Conservation (phyloP, 148 eudicot genomes). For the Silene latifolia region DNA sequence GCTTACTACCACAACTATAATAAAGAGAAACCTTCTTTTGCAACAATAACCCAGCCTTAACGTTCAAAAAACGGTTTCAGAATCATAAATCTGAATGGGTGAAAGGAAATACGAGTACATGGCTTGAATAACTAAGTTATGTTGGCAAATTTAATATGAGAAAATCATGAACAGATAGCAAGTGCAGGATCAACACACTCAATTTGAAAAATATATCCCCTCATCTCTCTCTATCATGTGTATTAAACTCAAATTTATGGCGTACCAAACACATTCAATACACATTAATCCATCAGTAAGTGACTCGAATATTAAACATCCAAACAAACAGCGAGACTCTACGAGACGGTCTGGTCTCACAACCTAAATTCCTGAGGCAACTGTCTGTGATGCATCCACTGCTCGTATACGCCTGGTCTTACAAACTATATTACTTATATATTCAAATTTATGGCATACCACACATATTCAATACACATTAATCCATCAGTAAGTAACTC, state of each 20-base stretch:
- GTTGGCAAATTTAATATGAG: neutral
- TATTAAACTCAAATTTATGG: neutral
- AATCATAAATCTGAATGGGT: neutral
- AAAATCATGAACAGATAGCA: neutral
- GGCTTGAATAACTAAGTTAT: neutral
- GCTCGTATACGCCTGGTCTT: too few species aligned
- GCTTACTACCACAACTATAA: neutral
- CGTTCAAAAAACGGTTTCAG: neutral
- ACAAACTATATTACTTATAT: too few species aligned
- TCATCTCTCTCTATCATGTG: neutral
- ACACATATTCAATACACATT: conserved; percentile 2
- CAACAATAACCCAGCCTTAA: too few species aligned
- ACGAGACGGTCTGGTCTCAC: too few species aligned
- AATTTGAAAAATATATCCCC: too few species aligned
- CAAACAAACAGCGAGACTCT: neutral
- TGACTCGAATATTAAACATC: neutral
- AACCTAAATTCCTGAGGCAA: too few species aligned
- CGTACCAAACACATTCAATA: conserved; percentile 7
- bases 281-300: neutral
- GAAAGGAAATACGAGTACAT: neutral
- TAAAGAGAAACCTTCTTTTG: neutral
- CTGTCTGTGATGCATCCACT: too few species aligned
- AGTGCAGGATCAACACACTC: neutral
- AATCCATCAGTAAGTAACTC: neutral
- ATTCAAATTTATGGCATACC: neutral